Evolutionary conservation across 106 monocot species (phyloP).

Genomic region (Dendrobium nobile): DNA sequence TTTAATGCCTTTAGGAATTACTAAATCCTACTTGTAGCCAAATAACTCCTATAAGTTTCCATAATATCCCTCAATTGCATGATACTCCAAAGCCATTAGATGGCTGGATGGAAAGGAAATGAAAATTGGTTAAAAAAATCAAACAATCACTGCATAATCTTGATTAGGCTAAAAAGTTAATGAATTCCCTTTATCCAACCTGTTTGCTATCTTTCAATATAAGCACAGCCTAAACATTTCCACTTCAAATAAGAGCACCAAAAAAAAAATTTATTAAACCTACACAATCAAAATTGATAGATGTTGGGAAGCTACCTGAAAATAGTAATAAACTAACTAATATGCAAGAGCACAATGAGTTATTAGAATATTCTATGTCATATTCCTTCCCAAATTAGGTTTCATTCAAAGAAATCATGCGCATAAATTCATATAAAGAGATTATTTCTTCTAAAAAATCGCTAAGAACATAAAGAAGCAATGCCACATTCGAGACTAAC

Average conservation of each 20-base stretch:
- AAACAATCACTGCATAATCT: not conserved
- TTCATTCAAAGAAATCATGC: not conserved
- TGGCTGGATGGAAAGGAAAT: not conserved
- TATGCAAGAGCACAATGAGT: not conserved
- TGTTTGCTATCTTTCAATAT: not conserved
- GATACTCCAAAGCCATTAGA: not conserved
- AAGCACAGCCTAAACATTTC: not conserved
- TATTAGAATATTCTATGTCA: not conserved
- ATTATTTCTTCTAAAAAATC: not conserved
- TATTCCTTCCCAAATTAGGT: not conserved
- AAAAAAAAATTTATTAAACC: too few relatives aligned
- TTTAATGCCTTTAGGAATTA: too few relatives aligned
- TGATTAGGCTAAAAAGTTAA: not conserved
- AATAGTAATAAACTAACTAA: not conserved
- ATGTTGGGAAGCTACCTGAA: not conserved
- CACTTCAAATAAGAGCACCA: not conserved
- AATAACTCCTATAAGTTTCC: too few relatives aligned
- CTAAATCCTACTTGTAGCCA: too few relatives aligned
- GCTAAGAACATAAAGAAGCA: not conserved
- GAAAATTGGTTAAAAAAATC: not conserved
- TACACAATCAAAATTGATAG: too few relatives aligned
- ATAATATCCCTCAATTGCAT: not conserved
- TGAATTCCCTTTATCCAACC: not conserved
- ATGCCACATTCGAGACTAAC: not conserved
- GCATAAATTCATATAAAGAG: not conserved